These are phyloP conservation scores for Entomortierella parvispora DNA, from an alignment of 192 early-diverging fungal species.

Conservation along the genomic window DNA sequence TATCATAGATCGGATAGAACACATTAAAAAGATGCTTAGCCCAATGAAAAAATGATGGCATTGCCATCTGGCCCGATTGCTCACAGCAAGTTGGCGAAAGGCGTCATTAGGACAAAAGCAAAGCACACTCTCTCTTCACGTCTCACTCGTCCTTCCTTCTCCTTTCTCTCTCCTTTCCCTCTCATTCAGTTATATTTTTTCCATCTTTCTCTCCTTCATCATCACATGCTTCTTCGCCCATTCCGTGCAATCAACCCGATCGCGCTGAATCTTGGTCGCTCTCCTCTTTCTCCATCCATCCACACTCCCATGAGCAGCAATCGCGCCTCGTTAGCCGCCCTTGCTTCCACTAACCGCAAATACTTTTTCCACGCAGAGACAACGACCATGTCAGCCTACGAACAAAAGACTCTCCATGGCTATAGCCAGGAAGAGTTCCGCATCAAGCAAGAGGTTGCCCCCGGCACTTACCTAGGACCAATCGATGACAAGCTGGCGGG, in stretches of 20 bases:
- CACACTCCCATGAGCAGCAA: no score
- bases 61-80: not conserved
- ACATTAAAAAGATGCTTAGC: not conserved
- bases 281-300: not conserved
- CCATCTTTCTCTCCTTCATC: not conserved
- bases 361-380: not conserved
- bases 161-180: not conserved
- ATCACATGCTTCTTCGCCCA: no score
- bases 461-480: constrained; percentile 12
- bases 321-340: not conserved
- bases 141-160: not conserved
- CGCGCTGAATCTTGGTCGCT: no score
- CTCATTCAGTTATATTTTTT: not conserved
- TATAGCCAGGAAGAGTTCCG: constrained; percentile 26
- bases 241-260: no score
- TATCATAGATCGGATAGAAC: not conserved
- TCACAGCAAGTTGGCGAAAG: no score
- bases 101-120: no score
- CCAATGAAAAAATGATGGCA: not conserved
- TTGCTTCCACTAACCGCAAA: not conserved
- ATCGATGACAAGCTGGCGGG: constrained; percentile 10
- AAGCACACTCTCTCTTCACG: no score
- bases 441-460: constrained; percentile 6
- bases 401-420: not conserved
- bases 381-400: not conserved